These are phyloP conservation scores for Sphagnum fallax DNA, from an alignment of 228 moss, liverwort and hornwort genomes.

Conservation along the genomic window DNA sequence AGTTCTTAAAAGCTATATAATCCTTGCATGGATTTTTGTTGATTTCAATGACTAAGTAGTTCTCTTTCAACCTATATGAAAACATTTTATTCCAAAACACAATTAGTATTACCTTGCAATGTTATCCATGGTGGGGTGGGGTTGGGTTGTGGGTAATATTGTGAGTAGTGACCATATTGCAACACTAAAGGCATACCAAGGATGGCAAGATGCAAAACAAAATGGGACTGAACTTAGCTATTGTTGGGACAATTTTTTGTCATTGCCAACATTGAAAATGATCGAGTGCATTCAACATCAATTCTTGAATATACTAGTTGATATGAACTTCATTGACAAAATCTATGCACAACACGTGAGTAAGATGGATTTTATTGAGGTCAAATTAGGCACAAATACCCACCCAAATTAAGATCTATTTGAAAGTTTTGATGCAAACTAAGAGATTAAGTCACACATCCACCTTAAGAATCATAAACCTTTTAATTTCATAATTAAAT, in stretches of 20 bases:
- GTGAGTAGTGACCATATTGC: constrained; percentile 69
- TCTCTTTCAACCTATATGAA: background rate
- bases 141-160: background rate
- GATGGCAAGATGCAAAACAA: constrained; percentile 69
- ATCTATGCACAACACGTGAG: constrained; percentile 28
- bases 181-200: constrained; percentile 54
- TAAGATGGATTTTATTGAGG: background rate
- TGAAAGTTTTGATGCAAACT: too few species aligned
- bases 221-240: constrained; percentile 48
- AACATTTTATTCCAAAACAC: background rate
- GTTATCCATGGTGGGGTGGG: background rate
- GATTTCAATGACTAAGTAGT: too few species aligned
- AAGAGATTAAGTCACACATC: too few species aligned
- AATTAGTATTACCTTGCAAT: background rate
- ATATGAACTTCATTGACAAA: constrained; percentile 68
- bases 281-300: constrained; percentile 65
- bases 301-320: constrained; percentile 54
- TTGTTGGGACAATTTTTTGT: constrained; percentile 81
- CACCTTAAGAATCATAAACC: too few species aligned
- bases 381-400: background rate
- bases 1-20: too few species aligned
- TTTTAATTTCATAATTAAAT: too few species aligned
- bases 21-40: too few species aligned
- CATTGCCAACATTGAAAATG: constrained; percentile 48
- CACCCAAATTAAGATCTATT: too few species aligned